Conservation (phyloP, 148 eudicot species). For the Cornus controversa region DNA sequence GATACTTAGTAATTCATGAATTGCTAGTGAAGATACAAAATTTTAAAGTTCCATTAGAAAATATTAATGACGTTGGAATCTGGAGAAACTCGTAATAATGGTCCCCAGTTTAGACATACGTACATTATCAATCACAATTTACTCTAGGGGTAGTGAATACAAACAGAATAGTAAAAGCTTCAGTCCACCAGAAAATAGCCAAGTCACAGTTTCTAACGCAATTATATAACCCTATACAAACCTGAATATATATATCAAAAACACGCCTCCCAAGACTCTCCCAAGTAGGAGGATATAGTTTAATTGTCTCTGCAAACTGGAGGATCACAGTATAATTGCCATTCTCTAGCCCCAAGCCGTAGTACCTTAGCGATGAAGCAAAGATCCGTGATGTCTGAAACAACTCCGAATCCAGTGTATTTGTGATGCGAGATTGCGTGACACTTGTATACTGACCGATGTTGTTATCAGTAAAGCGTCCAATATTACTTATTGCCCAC, state of each 20-base stretch:
- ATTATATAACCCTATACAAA: slow-evolving; percentile 12
- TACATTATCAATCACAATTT: neutral
- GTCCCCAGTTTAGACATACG: neutral
- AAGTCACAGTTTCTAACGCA: neutral
- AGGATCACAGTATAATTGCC: slow-evolving; percentile 71
- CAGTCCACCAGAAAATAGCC: neutral
- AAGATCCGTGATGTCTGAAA: slow-evolving; percentile 70
- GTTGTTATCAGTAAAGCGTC: slow-evolving; percentile 34
- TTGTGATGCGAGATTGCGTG: slow-evolving; percentile 38
- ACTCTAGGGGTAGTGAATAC: neutral
- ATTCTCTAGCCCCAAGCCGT: slow-evolving; percentile 80
- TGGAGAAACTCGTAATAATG: neutral
- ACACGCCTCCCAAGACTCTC: slow-evolving; percentile 73
- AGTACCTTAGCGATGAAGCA: slow-evolving; percentile 75
- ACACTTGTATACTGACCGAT: slow-evolving; percentile 27
- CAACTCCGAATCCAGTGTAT: slow-evolving; percentile 63
- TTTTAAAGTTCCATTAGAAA: too few relatives aligned
- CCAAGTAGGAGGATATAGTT: slow-evolving; percentile 41
- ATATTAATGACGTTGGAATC: neutral
- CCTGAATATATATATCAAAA: slow-evolving; percentile 85
- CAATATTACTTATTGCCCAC: slow-evolving; percentile 85
- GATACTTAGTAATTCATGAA: neutral
- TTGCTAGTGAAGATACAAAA: neutral
- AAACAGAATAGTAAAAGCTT: neutral
- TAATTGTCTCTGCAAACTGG: slow-evolving; percentile 63